These are phyloP conservation scores for Mangifera indica DNA, from an alignment of 345 rosid species.

Conservation along the genomic window DNA sequence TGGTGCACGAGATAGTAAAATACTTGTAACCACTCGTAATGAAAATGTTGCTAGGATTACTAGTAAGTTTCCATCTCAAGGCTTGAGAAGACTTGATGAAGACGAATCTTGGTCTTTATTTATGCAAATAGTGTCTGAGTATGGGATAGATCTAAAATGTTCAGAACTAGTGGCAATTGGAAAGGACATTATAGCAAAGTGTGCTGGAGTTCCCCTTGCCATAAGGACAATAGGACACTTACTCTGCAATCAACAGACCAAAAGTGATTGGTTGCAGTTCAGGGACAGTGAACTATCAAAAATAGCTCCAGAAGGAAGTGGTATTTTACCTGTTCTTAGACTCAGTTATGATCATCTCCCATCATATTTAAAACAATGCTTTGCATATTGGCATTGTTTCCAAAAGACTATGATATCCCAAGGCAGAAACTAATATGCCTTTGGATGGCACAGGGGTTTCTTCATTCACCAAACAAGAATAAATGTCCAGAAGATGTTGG, in stretches of 20 bases:
- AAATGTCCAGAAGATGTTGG: conserved; percentile 12
- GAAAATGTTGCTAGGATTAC: background rate
- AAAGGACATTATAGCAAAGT: conserved; percentile 18
- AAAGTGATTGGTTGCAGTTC: conserved; percentile 22
- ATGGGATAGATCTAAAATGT: conserved; percentile 1
- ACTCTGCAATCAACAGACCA: conserved; percentile 9
- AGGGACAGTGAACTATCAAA: conserved; percentile 3
- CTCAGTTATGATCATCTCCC: conserved; percentile 41
- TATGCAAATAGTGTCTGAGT: background rate
- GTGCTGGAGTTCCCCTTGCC: conserved; percentile 26
- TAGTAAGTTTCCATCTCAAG: background rate
- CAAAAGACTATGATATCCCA: conserved; percentile 23
- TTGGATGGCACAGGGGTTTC: conserved; percentile 31
- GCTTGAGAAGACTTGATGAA: background rate
- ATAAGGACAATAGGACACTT: conserved; percentile 25
- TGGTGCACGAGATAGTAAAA: background rate
- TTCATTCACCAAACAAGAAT: background rate
- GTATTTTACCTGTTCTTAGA: conserved; percentile 23
- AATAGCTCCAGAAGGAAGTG: background rate
- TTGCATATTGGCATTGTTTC: conserved; percentile 40
- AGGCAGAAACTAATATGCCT: conserved; percentile 17
- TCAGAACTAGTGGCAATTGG: conserved; percentile 7
- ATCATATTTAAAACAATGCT: conserved; percentile 37
- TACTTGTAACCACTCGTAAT: conserved; percentile 4
- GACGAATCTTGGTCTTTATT: conserved; percentile 15